Conservation (phyloP, 805 yeast genomes). For the Candida fluviatilis region DNA sequence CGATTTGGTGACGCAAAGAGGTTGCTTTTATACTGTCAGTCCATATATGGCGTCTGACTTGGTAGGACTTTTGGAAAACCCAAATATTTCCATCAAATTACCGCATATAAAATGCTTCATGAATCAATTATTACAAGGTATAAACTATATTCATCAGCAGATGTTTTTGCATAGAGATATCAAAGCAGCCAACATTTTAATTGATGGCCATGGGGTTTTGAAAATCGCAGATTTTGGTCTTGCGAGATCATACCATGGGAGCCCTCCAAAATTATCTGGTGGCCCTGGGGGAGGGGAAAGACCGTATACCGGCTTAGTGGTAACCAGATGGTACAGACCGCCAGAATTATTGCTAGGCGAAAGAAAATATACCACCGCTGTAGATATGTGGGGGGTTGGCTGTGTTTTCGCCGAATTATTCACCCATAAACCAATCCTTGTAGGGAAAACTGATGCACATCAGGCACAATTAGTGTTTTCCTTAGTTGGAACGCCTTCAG, state of each 20-base stretch:
- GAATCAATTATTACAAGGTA: constrained; percentile 73
- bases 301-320: constrained; percentile 65
- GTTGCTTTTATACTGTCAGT: constrained; percentile 75
- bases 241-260: constrained; percentile 71
- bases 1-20: constrained; percentile 34
- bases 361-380: constrained; percentile 83
- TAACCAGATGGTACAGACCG: constrained; percentile 96
- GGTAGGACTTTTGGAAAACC: constrained; percentile 84
- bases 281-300: constrained; percentile 59
- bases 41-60: constrained; percentile 93
- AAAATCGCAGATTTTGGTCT: constrained; percentile 96
- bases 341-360: constrained; percentile 91
- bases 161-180: constrained; percentile 79
- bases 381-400: constrained; percentile 97
- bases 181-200: constrained; percentile 90
- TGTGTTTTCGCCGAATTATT: constrained; percentile 93
- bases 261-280: constrained; percentile 46
- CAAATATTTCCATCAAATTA: constrained; percentile 53
- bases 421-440: constrained; percentile 74
- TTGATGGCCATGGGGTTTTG: constrained; percentile 70
- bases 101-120: constrained; percentile 80
- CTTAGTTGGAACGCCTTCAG: constrained; percentile 75
- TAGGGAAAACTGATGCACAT: constrained; percentile 81
- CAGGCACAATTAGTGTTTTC: constrained; percentile 81
- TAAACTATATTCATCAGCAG: constrained; percentile 70